These are phyloP conservation scores for Tausonia pullulans DNA, from an alignment of 1,284 basidiomycete genomes.

Conservation along the genomic window DNA sequence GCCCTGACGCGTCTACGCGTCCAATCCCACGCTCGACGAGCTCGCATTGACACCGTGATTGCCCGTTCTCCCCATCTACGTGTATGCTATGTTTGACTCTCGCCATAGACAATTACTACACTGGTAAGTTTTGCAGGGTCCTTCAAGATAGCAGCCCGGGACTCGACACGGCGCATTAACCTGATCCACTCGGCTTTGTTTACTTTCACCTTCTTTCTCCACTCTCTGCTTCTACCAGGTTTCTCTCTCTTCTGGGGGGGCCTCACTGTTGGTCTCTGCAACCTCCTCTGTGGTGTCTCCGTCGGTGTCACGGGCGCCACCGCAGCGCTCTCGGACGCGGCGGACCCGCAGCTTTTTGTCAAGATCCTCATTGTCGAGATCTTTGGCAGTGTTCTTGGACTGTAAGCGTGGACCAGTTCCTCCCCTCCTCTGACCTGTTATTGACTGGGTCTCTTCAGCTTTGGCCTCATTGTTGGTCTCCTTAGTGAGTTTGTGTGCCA, in stretches of 20 bases:
- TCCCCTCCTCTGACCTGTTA: not conserved
- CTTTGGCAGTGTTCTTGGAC: constrained; percentile 71
- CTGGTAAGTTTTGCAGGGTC: constrained; percentile 43
- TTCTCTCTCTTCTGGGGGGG: constrained; percentile 93
- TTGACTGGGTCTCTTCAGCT: not conserved
- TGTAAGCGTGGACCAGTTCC: constrained; percentile 34
- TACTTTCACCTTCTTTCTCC: not conserved
- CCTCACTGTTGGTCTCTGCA: constrained; percentile 57
- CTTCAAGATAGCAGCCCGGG: not conserved
- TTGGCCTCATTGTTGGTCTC: not conserved
- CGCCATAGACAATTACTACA: constrained; percentile 64
- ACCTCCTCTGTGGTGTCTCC: constrained; percentile 74
- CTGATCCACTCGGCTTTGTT: not conserved
- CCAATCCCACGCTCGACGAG: no score
- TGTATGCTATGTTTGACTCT: no score
- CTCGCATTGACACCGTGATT: no score
- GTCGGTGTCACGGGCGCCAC: constrained; percentile 88
- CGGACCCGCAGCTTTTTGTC: constrained; percentile 83
- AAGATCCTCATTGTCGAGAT: constrained; percentile 90
- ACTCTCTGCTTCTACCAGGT: constrained; percentile 38
- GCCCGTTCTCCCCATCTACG: no score
- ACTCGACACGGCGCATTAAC: not conserved
- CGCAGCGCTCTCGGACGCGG: constrained; percentile 81
- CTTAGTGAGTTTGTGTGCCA: not conserved
- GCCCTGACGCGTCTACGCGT: no score